Evolutionary conservation across 1,284 basidiomycete genomes (phyloP).

Genomic region (Ganoderma lucidum): DNA sequence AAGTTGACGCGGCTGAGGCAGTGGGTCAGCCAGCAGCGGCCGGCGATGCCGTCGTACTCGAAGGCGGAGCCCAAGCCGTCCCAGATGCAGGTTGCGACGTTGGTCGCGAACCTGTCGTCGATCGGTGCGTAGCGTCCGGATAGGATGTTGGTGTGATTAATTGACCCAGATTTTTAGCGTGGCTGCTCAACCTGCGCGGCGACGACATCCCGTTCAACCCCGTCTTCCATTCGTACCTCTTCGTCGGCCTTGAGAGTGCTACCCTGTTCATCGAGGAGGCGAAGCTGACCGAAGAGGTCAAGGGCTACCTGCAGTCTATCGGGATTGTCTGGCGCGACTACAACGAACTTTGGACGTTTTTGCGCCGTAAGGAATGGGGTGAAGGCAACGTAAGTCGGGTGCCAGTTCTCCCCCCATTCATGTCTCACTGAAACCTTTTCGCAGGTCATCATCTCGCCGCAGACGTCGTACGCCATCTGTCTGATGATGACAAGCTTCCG

Average conservation of each 20-base stretch:
- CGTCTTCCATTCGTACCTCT: constrained; percentile 87
- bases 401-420: background rate
- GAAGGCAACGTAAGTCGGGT: constrained; percentile 65
- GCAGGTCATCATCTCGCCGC: constrained; percentile 70
- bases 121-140: constrained; percentile 64
- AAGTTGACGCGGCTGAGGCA: constrained; percentile 67
- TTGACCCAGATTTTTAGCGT: too few species aligned
- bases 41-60: constrained; percentile 68
- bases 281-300: constrained; percentile 65
- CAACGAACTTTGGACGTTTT: constrained; percentile 84
- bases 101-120: constrained; percentile 66
- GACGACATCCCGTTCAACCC: constrained; percentile 90
- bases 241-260: constrained; percentile 66
- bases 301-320: constrained; percentile 65
- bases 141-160: too few species aligned
- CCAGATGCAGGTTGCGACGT: constrained; percentile 71
- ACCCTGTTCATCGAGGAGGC: constrained; percentile 75
- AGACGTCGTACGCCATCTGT: constrained; percentile 82
- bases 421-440: constrained; percentile 7
- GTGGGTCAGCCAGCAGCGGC: constrained; percentile 69
- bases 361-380: constrained; percentile 78
- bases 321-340: constrained; percentile 72
- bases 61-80: constrained; percentile 64
- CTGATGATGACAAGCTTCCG: constrained; percentile 82
- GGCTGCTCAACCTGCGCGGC: constrained; percentile 85